phyloP scores from a whole-genome alignment of 169 alveolate genomes.

The Blepharisma undulans region DNA sequence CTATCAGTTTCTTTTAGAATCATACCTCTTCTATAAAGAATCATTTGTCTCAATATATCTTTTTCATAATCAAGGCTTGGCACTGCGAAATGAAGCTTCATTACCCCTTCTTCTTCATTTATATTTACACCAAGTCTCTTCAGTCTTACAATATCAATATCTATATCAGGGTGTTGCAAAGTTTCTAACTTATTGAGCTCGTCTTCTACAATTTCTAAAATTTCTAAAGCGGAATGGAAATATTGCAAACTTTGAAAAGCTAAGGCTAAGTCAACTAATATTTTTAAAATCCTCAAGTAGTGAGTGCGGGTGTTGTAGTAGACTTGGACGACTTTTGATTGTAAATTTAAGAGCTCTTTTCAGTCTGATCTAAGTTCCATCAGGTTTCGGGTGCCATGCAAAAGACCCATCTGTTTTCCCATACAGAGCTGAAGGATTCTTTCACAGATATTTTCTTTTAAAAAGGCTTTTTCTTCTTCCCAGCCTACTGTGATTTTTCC shows the following conservation, averaged over 20 bases:
- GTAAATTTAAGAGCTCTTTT: neutral
- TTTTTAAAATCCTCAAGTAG: neutral
- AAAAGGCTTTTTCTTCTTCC: slow-evolving; percentile 8
- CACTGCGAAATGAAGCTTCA: slow-evolving; percentile 10
- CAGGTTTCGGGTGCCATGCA: neutral
- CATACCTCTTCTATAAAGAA: slow-evolving; percentile 6
- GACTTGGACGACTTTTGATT: neutral
- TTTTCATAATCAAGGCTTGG: slow-evolving; percentile 1
- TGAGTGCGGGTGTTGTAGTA: neutral
- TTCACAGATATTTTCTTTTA: slow-evolving; percentile 14
- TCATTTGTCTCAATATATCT: slow-evolving; percentile 6
- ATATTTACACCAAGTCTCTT: neutral
- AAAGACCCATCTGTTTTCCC: neutral
- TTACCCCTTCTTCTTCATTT: neutral
- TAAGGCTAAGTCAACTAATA: slow-evolving; percentile 7
- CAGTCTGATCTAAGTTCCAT: neutral
- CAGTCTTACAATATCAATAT: neutral
- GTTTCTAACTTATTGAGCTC: neutral
- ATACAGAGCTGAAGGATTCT: slow-evolving; percentile 5
- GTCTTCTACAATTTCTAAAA: slow-evolving; percentile 11
- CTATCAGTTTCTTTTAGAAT: neutral
- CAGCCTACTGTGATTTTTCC: neutral
- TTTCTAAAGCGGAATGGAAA: neutral
- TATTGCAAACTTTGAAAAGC: slow-evolving; percentile 2
- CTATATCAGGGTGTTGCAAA: neutral